These are phyloP conservation scores for Rhododendron ferrugineum DNA, from an alignment of 148 eudicot species.

Conservation along the genomic window DNA sequence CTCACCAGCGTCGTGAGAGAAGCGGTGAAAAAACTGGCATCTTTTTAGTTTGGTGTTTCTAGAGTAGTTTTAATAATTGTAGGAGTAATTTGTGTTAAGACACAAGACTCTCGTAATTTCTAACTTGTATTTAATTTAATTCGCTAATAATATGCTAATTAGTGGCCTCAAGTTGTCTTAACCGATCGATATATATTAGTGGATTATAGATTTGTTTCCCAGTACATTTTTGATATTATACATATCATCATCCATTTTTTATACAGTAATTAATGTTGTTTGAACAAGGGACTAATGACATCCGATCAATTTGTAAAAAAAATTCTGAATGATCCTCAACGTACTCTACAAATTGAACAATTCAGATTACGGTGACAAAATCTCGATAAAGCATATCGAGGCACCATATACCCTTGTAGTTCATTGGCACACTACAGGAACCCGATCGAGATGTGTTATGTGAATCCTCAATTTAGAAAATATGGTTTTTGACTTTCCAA, in stretches of 20 bases:
- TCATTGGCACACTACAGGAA: too few species aligned
- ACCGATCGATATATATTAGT: not conserved
- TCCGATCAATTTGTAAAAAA: too few species aligned
- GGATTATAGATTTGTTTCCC: not conserved
- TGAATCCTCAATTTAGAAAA: too few species aligned
- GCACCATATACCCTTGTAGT: too few species aligned
- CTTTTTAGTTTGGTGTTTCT: not conserved
- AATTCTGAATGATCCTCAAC: too few species aligned
- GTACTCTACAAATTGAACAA: not conserved
- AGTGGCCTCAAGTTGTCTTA: not conserved
- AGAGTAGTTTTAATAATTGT: not conserved
- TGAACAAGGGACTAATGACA: not conserved
- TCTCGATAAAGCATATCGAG: not conserved
- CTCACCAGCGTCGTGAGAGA: not conserved
- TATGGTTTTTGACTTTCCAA: too few species aligned
- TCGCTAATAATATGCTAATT: not conserved
- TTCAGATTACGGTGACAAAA: too few species aligned
- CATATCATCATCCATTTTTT: not conserved
- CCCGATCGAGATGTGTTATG: too few species aligned
- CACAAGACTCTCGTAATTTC: not conserved
- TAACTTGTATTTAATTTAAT: not conserved
- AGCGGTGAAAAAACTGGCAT: not conserved
- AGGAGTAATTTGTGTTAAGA: not conserved
- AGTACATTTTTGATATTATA: too few species aligned
- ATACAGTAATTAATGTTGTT: not conserved